Conservation (phyloP, 331 rosid species). For the Arachis monticola region DNA sequence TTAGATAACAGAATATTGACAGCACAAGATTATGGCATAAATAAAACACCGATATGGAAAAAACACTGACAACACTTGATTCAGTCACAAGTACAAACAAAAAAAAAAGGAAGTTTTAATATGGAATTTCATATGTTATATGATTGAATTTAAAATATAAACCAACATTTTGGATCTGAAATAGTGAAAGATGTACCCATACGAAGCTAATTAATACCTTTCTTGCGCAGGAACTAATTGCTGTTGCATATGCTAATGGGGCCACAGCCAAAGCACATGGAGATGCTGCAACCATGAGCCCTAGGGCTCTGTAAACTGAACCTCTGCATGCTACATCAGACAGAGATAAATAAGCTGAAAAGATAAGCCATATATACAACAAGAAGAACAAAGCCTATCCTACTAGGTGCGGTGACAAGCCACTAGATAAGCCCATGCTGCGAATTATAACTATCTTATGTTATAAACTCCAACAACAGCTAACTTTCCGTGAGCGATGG, state of each 20-base stretch:
- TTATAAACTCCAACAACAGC: neutral
- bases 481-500: neutral
- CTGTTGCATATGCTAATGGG: slow-evolving; percentile 95
- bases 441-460: no score
- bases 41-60: slow-evolving; percentile 14
- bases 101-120: neutral
- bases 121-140: slow-evolving; percentile 17
- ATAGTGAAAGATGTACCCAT: neutral
- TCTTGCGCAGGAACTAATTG: slow-evolving; percentile 91
- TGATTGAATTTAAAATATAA: slow-evolving; percentile 16
- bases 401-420: no score
- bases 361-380: slow-evolving; percentile 20
- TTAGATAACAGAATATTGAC: slow-evolving; percentile 4
- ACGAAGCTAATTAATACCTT: slow-evolving; percentile 59
- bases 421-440: no score
- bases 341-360: slow-evolving; percentile 45
- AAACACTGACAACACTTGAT: slow-evolving; percentile 32
- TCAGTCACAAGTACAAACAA: neutral
- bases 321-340: slow-evolving; percentile 89
- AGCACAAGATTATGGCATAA: slow-evolving; percentile 8
- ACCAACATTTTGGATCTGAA: slow-evolving; percentile 20
- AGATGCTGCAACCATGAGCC: slow-evolving; percentile 98
- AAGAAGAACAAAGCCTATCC: no score
- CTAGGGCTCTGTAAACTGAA: slow-evolving; percentile 93
- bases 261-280: slow-evolving; percentile 99